A percentile compares a stretch with the other conserved stretches of the same genome.
phyloP scores from a whole-genome alignment of 768 basidiomycete genomes.

The Pleurotus cornucopiae region DNA sequence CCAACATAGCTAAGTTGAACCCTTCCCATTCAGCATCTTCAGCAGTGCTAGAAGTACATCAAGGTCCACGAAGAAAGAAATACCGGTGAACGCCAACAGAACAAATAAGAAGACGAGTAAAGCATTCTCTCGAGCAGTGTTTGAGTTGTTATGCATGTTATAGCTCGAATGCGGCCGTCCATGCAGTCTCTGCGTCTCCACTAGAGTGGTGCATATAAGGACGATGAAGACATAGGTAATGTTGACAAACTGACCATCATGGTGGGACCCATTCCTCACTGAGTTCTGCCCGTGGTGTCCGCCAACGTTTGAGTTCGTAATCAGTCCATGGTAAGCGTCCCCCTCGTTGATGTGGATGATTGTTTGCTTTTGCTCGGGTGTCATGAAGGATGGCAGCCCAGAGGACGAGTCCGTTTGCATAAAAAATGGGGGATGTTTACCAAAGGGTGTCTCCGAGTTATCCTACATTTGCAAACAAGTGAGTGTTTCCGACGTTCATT shows the following conservation, averaged over 20 bases:
- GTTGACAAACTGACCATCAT: background rate
- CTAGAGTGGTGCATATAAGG: background rate
- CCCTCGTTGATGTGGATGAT: no score
- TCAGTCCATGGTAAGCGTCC: background rate
- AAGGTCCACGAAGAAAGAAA: background rate
- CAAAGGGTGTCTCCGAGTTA: no score
- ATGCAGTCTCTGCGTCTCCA: background rate
- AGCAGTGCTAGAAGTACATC: background rate
- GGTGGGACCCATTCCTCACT: background rate
- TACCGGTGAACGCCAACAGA: background rate
- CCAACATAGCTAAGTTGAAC: background rate
- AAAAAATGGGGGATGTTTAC: no score
- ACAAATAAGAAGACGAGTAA: background rate
- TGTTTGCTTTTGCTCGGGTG: no score
- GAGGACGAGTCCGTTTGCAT: no score
- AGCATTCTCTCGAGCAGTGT: background rate
- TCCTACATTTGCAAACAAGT: no score
- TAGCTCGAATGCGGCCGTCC: no score
- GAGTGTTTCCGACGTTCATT: no score
- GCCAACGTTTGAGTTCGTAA: background rate
- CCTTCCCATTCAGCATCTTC: background rate
- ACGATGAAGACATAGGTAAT: background rate
- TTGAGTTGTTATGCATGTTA: no score
- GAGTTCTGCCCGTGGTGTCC: background rate
- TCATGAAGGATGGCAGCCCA: no score